Evolutionary conservation across 1,284 basidiomycete species (phyloP).

Genomic region (Peniophora sp.): DNA sequence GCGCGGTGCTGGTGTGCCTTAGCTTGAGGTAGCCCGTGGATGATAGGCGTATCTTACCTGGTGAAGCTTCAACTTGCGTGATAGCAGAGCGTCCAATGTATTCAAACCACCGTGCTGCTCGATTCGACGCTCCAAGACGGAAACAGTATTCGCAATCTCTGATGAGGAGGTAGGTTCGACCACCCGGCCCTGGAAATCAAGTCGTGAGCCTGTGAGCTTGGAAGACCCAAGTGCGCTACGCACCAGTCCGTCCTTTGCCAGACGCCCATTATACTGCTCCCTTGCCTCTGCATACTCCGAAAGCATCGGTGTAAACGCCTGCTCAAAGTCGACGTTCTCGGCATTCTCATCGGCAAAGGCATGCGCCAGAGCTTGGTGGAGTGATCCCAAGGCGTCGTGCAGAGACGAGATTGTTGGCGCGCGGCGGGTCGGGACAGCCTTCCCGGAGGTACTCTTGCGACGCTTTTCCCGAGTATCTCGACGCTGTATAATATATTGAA

Average conservation of each 20-base stretch:
- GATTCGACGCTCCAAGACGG: conserved; percentile 4
- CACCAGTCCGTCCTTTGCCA: conserved; percentile 13
- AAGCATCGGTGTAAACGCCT: conserved; percentile 13
- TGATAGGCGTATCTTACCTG: conserved; percentile 24
- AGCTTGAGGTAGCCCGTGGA: conserved; percentile 1
- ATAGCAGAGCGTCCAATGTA: conserved; percentile 26
- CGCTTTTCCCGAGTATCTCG: too few species aligned
- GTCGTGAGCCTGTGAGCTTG: not conserved
- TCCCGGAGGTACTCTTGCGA: too few species aligned
- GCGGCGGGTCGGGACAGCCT: too few species aligned
- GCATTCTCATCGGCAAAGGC: conserved; percentile 9
- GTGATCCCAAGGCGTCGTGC: conserved; percentile 5
- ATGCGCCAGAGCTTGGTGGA: conserved; percentile 9
- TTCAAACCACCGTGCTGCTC: conserved; percentile 3
- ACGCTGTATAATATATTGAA: too few species aligned
- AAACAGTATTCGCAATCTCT: conserved; percentile 4
- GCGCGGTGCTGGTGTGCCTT: conserved; percentile 7
- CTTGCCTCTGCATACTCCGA: conserved; percentile 14
- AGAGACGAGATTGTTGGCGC: too few species aligned
- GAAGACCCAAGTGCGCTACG: not conserved
- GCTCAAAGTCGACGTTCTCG: conserved; percentile 16
- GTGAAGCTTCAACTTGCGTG: conserved; percentile 39
- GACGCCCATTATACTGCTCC: conserved; percentile 9
- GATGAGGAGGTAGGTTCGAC: conserved; percentile 9
- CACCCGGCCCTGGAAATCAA: conserved; percentile 7